Percentiles rank a stretch among this genome's conserved stretches.
Conservation (phyloP, 495 filamentous ascomycete genomes). For the Bathelium albidoporum region DNA sequence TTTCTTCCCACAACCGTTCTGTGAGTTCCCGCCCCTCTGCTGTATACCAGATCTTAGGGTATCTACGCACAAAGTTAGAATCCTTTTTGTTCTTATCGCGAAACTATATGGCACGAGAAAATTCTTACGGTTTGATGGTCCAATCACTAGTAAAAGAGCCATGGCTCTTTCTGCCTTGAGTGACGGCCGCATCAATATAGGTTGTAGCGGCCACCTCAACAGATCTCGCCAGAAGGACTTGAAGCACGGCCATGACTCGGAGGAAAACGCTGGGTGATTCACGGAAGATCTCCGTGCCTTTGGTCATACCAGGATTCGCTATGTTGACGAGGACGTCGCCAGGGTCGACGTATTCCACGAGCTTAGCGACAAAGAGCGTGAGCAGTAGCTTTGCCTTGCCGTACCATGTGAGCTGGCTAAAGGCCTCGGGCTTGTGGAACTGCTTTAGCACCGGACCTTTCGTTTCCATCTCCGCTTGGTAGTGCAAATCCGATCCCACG, state of each 20-base stretch:
- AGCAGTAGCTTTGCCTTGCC: conserved; percentile 34
- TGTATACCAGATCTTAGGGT: conserved; percentile 1
- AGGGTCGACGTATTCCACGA: conserved; percentile 33
- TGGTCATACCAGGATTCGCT: conserved; percentile 33
- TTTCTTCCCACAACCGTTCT: conserved; percentile 15
- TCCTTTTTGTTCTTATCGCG: too few relatives aligned
- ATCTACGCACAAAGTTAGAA: conserved; percentile 1
- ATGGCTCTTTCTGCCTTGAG: conserved; percentile 9
- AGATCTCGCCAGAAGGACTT: not conserved
- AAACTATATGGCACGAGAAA: not conserved
- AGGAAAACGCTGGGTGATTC: conserved; percentile 2
- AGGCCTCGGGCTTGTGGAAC: too few relatives aligned
- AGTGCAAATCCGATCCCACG: too few relatives aligned
- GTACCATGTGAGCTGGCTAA: too few relatives aligned
- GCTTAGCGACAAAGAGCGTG: conserved; percentile 35
- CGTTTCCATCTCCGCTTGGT: too few relatives aligned
- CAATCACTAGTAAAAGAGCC: conserved; percentile 8
- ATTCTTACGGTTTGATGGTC: conserved; percentile 9
- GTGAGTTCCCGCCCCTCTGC: conserved; percentile 2
- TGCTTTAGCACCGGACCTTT: too few relatives aligned
- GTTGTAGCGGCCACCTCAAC: conserved; percentile 6
- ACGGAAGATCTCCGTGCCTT: conserved; percentile 7
- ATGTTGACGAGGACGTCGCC: conserved; percentile 41
- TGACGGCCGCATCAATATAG: conserved; percentile 9
- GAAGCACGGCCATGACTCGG: not conserved